Base-by-base conservation (phyloP, 75 land plant species). In the Gnetum montanum region DNA sequence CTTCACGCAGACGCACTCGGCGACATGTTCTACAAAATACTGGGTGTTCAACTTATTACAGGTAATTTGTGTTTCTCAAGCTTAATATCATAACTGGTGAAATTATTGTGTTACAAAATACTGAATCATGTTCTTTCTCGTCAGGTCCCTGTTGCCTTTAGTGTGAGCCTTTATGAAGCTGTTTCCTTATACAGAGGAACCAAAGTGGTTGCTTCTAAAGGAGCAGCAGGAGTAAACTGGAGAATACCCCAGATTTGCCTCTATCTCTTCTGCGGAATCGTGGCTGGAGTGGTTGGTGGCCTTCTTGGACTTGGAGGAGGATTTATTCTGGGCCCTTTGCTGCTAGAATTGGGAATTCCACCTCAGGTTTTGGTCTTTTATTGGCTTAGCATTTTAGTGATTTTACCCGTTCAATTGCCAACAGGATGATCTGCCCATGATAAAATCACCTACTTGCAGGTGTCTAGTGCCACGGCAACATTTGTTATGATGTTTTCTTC, bases 401-500 rank as follows among this genome's bases (percentile, higher is more conserved):
- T 48, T 12, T 48, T 5, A 23, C 23, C 2, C 23, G 23, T 11
- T 12, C 15, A 47, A 10, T 48, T 48, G 4, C 13, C 50, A 48
- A 26, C 27, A 15, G 13, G 15, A 25, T 48, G 57, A 31, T 24
- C 22, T 59, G 16, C 10, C 50, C 6, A 54, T 49, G n/a, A n/a
- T n/a, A n/a, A n/a, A n/a, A n/a, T n/a, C n/a, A n/a, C n/a, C n/a
- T n/a, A n/a, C 22, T 40, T 54, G 53, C 67, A 83, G 83, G 86
- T 80, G 13, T 60, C 84, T 30, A 72, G 85, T 60, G 84, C 87
- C 0, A 80, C 87, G 12, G 70, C 84, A 22, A 84, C 84, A 6
- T 84, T 84, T 67, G 61, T 66, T 3, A 80, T 84, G 83, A 18
- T 61, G 22, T 84, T 84, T 49, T 84, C 87, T 11, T 76, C 87